Evolutionary conservation across 495 filamentous ascomycete genomes (phyloP).

Genomic region (Cladorrhinum samala): DNA sequence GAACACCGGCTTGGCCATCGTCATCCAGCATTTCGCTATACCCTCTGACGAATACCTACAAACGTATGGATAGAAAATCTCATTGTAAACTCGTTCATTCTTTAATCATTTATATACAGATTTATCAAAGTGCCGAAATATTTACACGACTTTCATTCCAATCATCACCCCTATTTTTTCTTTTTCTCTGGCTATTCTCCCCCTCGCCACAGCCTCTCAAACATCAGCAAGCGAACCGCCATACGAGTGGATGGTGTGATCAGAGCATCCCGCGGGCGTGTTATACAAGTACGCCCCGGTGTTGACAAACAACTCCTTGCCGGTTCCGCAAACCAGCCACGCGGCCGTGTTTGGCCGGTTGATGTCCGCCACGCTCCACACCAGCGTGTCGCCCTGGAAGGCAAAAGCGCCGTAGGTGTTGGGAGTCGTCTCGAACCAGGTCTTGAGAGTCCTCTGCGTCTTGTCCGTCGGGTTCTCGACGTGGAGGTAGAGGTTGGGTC

Average conservation of each 20-base stretch:
- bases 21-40: conserved; percentile 45
- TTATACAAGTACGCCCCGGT: conserved; percentile 43
- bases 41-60: too few relatives aligned
- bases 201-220: too few relatives aligned
- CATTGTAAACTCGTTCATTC: too few relatives aligned
- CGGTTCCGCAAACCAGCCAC: conserved; percentile 41
- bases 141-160: too few relatives aligned
- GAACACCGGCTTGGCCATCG: conserved; percentile 34
- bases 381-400: conserved; percentile 43
- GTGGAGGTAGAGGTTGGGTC: conserved; percentile 17
- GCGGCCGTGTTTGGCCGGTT: conserved; percentile 40
- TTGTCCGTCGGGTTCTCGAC: conserved; percentile 35
- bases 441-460: conserved; percentile 27
- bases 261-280: conserved; percentile 44
- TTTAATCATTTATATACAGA: too few relatives aligned
- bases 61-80: too few relatives aligned
- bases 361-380: conserved; percentile 38
- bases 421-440: conserved; percentile 22
- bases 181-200: too few relatives aligned
- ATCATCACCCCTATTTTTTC: too few relatives aligned
- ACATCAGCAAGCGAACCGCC: conserved; percentile 14
- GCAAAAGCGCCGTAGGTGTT: conserved; percentile 45
- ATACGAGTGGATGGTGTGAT: conserved; percentile 37
- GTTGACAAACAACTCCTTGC: conserved; percentile 40
- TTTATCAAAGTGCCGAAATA: too few relatives aligned